These are phyloP conservation scores for Phialophora chinensis DNA, from an alignment of 2,329 filamentous ascomycete genomes.

Conservation along the genomic window DNA sequence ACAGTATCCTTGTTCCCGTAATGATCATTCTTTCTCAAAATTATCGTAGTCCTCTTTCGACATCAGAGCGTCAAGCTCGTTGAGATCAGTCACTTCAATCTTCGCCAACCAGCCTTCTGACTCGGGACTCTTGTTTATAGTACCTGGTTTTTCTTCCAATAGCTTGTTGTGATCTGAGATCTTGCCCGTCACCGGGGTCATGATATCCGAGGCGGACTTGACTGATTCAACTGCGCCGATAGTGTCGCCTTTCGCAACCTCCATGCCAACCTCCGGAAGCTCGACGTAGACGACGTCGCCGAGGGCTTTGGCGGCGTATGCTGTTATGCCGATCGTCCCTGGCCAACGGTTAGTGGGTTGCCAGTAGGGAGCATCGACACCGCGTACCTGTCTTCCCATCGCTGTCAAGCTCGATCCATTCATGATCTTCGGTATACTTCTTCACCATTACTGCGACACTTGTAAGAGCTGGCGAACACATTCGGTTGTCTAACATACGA, in stretches of 20 bases:
- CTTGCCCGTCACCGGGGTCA: slow-evolving; percentile 80
- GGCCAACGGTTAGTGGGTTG: slow-evolving; percentile 12
- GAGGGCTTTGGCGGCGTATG: slow-evolving; percentile 88
- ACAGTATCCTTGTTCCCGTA: slow-evolving; percentile 2
- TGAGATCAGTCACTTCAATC: slow-evolving; percentile 73
- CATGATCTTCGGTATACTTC: slow-evolving; percentile 95
- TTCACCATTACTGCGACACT: slow-evolving; percentile 58
- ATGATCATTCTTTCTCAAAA: slow-evolving; percentile 57
- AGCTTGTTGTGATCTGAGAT: slow-evolving; percentile 74
- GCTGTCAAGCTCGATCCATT: slow-evolving; percentile 90
- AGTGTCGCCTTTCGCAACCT: slow-evolving; percentile 76
- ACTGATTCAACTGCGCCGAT: slow-evolving; percentile 97
- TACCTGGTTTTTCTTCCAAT: slow-evolving; percentile 83
- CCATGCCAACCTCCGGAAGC: slow-evolving; percentile 74
- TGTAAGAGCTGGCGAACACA: background rate
- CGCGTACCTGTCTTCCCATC: slow-evolving; percentile 76
- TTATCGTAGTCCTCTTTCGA: slow-evolving; percentile 76
- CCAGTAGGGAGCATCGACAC: slow-evolving; percentile 10
- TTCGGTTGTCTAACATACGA: background rate
- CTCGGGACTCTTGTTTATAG: slow-evolving; percentile 90
- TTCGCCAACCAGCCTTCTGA: slow-evolving; percentile 91
- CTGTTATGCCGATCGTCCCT: slow-evolving; percentile 81
- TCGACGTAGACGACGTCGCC: slow-evolving; percentile 98
- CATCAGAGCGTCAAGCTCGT: slow-evolving; percentile 79
- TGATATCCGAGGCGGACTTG: slow-evolving; percentile 97